A percentile compares a stretch with the other conserved stretches of the same genome.
phyloP scores from a whole-genome alignment of 2,329 filamentous ascomycete genomes.

The Penicillium sp. region DNA sequence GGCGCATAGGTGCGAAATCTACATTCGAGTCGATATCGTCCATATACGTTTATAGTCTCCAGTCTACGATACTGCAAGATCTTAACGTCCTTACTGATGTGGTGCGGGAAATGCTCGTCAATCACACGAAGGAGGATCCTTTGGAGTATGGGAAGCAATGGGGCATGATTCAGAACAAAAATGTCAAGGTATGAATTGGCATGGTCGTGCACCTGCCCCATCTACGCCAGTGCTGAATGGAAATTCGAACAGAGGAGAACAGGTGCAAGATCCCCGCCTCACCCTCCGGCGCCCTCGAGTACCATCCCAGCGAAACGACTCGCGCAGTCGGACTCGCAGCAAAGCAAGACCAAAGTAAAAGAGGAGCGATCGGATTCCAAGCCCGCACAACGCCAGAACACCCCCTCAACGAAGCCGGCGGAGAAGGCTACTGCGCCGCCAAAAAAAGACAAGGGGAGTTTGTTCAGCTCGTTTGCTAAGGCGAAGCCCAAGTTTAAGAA shows the following conservation, averaged over 20 bases:
- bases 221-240: not conserved
- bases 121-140: conserved; percentile 64
- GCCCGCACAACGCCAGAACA: conserved; percentile 25
- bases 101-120: conserved; percentile 64
- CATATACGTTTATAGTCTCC: conserved; percentile 87
- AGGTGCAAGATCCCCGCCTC: conserved; percentile 46
- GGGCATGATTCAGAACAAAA: conserved; percentile 75
- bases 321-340: conserved; percentile 32
- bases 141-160: conserved; percentile 65
- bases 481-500: conserved; percentile 63
- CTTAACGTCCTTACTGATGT: conserved; percentile 74
- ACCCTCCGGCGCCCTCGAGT: conserved; percentile 34
- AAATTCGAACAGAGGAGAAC: conserved; percentile 50
- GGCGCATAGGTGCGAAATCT: conserved; percentile 63
- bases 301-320: conserved; percentile 47
- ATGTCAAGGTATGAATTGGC: conserved; percentile 58
- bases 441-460: conserved; percentile 67
- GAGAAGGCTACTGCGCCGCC: conserved; percentile 48
- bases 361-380: conserved; percentile 27
- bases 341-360: conserved; percentile 29
- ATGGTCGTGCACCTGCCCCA: not conserved
- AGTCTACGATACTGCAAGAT: conserved; percentile 72
- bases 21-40: conserved; percentile 75
- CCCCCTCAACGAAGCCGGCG: conserved; percentile 40
- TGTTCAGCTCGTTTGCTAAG: conserved; percentile 81